Conservation (phyloP, 140 eudicot species). For the Senecio squalidus region DNA sequence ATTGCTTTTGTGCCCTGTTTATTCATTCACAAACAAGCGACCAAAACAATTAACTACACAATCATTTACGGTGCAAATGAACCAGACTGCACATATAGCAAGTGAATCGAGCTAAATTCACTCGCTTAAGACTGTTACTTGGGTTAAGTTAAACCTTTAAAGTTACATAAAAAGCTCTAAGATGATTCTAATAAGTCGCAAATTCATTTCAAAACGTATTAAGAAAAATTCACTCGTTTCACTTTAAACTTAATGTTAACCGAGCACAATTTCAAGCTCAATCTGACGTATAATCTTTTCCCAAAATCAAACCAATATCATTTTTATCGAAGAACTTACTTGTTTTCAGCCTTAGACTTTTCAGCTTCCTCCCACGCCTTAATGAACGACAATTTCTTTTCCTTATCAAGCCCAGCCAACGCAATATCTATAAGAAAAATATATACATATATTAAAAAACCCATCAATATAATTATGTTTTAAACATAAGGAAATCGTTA, state of each 20-base stretch:
- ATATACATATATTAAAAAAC: not conserved
- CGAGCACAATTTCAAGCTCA: not conserved
- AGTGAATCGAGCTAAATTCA: slow-evolving; percentile 2
- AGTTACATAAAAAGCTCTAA: not conserved
- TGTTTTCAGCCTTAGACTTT: slow-evolving; percentile 67
- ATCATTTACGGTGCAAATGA: not conserved
- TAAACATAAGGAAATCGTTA: not conserved
- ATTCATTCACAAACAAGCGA: slow-evolving; percentile 9
- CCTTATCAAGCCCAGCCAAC: slow-evolving; percentile 57
- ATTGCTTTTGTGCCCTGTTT: slow-evolving; percentile 69
- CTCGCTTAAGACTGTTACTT: not conserved
- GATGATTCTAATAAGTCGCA: not conserved
- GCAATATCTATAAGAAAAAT: slow-evolving; percentile 46
- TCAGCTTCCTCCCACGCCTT: slow-evolving; percentile 89
- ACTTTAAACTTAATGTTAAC: no score
- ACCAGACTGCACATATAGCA: slow-evolving; percentile 2
- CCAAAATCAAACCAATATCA: not conserved
- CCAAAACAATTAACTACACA: not conserved
- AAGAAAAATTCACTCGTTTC: no score
- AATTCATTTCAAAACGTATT: not conserved
- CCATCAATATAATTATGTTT: not conserved
- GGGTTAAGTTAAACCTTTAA: not conserved
- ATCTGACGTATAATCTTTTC: not conserved
- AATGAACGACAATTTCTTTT: slow-evolving; percentile 63
- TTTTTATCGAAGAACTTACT: slow-evolving; percentile 34